Conservation (phyloP, 2,329 filamentous ascomycete genomes). For the Dothiorella sarmentorum region DNA sequence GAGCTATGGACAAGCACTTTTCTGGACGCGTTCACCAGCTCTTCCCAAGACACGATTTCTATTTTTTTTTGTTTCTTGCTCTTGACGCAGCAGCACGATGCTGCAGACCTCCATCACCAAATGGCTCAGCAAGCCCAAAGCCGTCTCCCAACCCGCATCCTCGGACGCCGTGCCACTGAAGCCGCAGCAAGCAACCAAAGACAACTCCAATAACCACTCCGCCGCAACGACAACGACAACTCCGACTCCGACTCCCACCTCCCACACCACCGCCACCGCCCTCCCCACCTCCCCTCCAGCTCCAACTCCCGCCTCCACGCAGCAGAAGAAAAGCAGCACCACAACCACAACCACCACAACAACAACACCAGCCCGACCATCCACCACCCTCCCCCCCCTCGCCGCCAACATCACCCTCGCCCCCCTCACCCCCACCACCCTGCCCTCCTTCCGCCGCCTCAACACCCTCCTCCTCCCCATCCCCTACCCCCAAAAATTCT, state of each 20-base stretch:
- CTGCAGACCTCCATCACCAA: constrained; percentile 46
- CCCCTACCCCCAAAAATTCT: constrained; percentile 60
- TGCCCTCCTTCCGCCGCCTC: constrained; percentile 56
- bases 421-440: constrained; percentile 50
- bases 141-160: constrained; percentile 24
- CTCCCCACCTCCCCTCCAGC: constrained; percentile 4
- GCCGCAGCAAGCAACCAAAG: not conserved
- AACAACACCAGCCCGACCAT: constrained; percentile 9
- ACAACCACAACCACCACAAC: not conserved
- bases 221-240: not conserved
- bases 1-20: too few relatives aligned
- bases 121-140: constrained; percentile 47
- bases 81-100: constrained; percentile 27
- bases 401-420: constrained; percentile 53
- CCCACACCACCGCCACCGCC: not conserved
- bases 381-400: constrained; percentile 32
- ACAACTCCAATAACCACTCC: not conserved
- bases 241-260: not conserved
- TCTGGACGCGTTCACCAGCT: too few relatives aligned
- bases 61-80: not conserved
- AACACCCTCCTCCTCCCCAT: constrained; percentile 59
- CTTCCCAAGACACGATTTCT: not conserved
- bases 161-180: constrained; percentile 7
- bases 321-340: constrained; percentile 17
- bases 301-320: not conserved